Base-by-base conservation (phyloP, 352 stramenopile species). In the Phytophthora citrophthora region DNA sequence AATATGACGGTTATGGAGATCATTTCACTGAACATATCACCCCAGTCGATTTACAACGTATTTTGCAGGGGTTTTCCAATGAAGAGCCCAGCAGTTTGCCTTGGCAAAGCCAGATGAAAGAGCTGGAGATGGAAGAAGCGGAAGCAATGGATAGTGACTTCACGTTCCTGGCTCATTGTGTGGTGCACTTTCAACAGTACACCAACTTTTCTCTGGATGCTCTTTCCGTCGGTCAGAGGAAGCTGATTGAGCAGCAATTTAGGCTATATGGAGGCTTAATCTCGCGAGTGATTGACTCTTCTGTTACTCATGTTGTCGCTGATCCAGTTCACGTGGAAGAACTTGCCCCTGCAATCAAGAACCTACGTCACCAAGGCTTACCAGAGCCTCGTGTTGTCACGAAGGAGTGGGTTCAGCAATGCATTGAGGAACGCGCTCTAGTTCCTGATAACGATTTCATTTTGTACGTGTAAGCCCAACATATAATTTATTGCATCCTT, bases 111-210 rank as follows among this genome's bases (percentile, higher is more conserved):
- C 50, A 68, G 39, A 58, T 91, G 16, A 61, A 64, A 43, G 29
- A 54, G 18, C 50, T 92, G 23, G 55, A 73, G 0, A 78, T 68
- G 7, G 88, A 94, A 64, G 81, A 90, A 49, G 75, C 81, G 23
- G 80, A 91, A 46, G 81, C 79, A 20, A 89, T 94, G 78, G 77
- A 90, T 11, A 79, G 59, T 31, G 65, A 76, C 39, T 77, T 75
- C 50, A 94, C 86, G n/a, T 91, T 87, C 41, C 68, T 95, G 6
- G 71, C 72, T 6, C 88, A 94, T 54, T 95, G 88, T 29, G 71
- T 89, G 1, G 79, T 91, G 15, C 93, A 93, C 52, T 67, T 70
- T 77, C 68, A 73, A 24, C 29, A 27, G 58, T 18, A 2, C 23
- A 80, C 13, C 51, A 58, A 24, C 24, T 31, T 13, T 26, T 45